Percentiles rank a stretch among this genome's conserved stretches.
Evolutionary conservation across 495 filamentous ascomycete species (phyloP).

Genomic region (Trichoderma erinaceum): DNA sequence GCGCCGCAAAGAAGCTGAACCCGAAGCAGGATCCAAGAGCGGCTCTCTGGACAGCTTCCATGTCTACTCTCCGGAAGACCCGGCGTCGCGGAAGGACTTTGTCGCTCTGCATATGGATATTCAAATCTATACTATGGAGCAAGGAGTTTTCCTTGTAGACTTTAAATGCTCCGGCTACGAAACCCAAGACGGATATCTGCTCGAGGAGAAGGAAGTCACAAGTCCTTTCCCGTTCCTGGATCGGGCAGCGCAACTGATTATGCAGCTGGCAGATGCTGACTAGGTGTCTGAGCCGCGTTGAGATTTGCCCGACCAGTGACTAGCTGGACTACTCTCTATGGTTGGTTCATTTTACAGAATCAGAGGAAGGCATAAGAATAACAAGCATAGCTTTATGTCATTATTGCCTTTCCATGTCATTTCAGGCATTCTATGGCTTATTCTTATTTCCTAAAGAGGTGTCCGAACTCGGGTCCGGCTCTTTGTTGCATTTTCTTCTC

Average conservation of each 20-base stretch:
- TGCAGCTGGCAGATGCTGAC: conserved; percentile 66
- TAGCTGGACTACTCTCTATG: no score
- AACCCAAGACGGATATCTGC: conserved; percentile 50
- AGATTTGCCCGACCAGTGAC: no score
- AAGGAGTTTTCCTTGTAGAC: conserved; percentile 89
- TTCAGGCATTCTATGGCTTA: no score
- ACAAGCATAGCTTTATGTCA: no score
- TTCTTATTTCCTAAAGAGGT: no score
- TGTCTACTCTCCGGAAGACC: not conserved
- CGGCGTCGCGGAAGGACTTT: conserved; percentile 38
- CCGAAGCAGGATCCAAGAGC: not conserved
- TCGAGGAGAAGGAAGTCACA: conserved; percentile 67
- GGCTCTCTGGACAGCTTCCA: conserved; percentile 10
- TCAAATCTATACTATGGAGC: conserved; percentile 93
- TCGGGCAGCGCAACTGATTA: conserved; percentile 64
- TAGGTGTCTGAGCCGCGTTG: conserved; percentile 21
- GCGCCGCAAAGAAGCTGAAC: not conserved
- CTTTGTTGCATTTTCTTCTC: not conserved
- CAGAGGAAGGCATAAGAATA: no score
- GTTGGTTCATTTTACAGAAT: no score
- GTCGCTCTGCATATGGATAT: conserved; percentile 88
- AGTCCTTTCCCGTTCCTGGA: conserved; percentile 75
- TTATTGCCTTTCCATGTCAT: no score
- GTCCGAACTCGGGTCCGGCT: not conserved
- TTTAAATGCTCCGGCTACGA: conserved; percentile 99